phyloP scores from a whole-genome alignment of 805 yeast genomes.

The Saccharomycopsis fodiens region DNA sequence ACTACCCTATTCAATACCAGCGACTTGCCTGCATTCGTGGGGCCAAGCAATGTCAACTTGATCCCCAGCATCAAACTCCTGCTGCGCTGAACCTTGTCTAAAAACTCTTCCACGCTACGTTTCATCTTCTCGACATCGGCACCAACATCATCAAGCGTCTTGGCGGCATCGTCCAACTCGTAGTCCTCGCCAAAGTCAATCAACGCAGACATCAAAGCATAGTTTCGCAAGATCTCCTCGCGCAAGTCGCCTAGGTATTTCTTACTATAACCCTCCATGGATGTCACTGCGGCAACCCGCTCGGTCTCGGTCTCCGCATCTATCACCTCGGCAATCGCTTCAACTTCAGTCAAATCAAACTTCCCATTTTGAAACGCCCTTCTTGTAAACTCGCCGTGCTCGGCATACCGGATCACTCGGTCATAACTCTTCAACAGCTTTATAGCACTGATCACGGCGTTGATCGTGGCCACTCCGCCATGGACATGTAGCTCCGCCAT shows the following conservation, averaged over 20 bases:
- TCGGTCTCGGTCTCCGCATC: slow-evolving; percentile 93
- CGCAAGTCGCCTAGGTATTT: slow-evolving; percentile 60
- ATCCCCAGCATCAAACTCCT: slow-evolving; percentile 69
- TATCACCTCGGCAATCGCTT: slow-evolving; percentile 81
- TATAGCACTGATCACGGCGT: slow-evolving; percentile 60
- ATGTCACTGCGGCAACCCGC: slow-evolving; percentile 62
- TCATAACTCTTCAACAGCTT: slow-evolving; percentile 38
- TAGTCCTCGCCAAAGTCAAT: slow-evolving; percentile 96
- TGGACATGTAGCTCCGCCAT: slow-evolving; percentile 83
- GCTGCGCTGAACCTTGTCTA: slow-evolving; percentile 43
- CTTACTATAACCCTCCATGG: slow-evolving; percentile 65
- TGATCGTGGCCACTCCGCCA: slow-evolving; percentile 85
- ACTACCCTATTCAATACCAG: slow-evolving; percentile 74
- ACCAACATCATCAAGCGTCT: slow-evolving; percentile 45
- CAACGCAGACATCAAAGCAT: slow-evolving; percentile 76
- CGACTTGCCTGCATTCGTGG: slow-evolving; percentile 96
- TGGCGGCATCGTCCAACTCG: slow-evolving; percentile 46
- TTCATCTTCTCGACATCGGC: slow-evolving; percentile 35
- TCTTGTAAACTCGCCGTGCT: slow-evolving; percentile 85
- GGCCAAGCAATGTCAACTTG: slow-evolving; percentile 68
- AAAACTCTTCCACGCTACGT: slow-evolving; percentile 31
- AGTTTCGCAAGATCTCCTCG: slow-evolving; percentile 47
- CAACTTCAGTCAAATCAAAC: slow-evolving; percentile 82
- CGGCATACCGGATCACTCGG: slow-evolving; percentile 63
- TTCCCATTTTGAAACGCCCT: slow-evolving; percentile 81